Conservation (phyloP, 169 alveolate genomes). For the Perkinsus olseni region DNA sequence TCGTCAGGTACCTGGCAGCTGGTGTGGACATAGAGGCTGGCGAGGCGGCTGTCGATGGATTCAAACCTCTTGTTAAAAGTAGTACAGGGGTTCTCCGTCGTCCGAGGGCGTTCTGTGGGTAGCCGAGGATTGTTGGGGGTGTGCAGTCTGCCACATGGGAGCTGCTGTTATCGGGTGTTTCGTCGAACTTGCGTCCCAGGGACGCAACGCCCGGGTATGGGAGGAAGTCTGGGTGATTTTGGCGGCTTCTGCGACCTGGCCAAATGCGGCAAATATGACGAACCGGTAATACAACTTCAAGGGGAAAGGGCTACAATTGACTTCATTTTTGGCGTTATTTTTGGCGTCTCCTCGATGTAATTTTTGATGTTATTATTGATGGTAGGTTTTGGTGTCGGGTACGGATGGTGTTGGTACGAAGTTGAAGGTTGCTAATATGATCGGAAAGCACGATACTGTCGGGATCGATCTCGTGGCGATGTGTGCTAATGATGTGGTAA, state of each 20-base stretch:
- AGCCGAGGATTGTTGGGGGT: too few species aligned
- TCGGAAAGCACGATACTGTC: neutral
- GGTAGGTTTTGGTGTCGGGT: neutral
- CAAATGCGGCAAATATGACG: neutral
- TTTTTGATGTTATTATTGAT: too few species aligned
- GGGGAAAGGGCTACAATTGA: too few species aligned
- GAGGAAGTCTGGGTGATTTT: neutral
- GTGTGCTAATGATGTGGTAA: slow-evolving; percentile 1
- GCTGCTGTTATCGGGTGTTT: too few species aligned
- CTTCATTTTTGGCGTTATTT: too few species aligned
- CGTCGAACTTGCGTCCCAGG: too few species aligned
- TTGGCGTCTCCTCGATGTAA: too few species aligned
- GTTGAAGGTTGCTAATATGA: neutral
- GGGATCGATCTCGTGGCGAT: slow-evolving; percentile 8
- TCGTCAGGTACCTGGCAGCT: neutral
- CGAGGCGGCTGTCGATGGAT: neutral
- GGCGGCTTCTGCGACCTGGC: slow-evolving; percentile 5
- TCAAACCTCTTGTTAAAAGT: neutral
- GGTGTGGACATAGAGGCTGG: slow-evolving; percentile 6
- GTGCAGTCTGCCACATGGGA: too few species aligned
- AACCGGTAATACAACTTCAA: neutral
- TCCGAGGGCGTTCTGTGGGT: too few species aligned
- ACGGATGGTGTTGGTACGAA: slow-evolving; percentile 6
- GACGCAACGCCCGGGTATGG: neutral
- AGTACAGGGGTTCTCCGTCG: too few species aligned